Conservation (phyloP, 2,329 filamentous ascomycete species). For the Phialophora expanda region DNA sequence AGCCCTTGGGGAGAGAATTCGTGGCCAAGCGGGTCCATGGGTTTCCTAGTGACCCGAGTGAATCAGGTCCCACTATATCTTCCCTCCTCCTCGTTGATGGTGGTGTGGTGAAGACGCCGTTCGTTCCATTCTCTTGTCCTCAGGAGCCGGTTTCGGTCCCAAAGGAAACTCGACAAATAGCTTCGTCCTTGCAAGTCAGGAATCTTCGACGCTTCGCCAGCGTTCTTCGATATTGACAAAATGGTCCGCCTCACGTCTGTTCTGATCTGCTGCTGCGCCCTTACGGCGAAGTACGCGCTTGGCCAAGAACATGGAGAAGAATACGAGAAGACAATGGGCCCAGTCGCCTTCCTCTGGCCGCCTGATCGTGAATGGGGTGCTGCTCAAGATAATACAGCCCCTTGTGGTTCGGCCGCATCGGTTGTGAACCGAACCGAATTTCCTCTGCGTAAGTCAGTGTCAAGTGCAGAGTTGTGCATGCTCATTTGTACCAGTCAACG, state of each 20-base stretch:
- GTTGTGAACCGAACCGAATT: conserved; percentile 61
- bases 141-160: background rate
- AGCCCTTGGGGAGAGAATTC: background rate
- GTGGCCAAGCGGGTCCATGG: background rate
- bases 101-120: background rate
- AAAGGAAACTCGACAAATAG: background rate
- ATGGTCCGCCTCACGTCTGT: conserved; percentile 5
- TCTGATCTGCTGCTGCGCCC: background rate
- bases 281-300: conserved; percentile 14
- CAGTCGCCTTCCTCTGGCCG: conserved; percentile 67
- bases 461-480: background rate
- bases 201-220: background rate
- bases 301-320: conserved; percentile 36
- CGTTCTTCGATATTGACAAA: background rate
- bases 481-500: conserved; percentile 53
- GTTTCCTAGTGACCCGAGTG: background rate
- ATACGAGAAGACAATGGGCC: conserved; percentile 54
- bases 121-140: background rate
- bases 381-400: conserved; percentile 60
- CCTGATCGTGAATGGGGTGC: conserved; percentile 62
- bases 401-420: conserved; percentile 60
- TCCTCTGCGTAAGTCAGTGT: conserved; percentile 55
- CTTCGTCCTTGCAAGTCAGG: too few relatives aligned
- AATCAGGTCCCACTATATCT: background rate
- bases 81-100: background rate